Evolutionary conservation across 371 early-diverging fungal species (phyloP), one percentile per base, ranked within the genome.

Genomic region (Mortierella sp.): DNA sequence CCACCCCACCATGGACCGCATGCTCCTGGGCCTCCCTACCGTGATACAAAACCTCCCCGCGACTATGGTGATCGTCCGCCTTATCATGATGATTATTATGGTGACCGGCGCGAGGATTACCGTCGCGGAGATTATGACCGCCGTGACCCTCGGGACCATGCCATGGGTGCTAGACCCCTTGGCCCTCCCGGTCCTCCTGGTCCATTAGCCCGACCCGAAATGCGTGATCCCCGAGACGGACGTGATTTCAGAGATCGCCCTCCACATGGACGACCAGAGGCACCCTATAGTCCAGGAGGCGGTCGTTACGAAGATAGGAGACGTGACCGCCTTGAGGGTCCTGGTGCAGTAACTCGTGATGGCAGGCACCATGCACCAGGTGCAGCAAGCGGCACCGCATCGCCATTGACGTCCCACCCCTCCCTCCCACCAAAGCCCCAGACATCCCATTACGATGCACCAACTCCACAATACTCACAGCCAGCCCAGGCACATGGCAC

Each of bases 121-220:
- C 69, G 72, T 11, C 74, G 83, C n/a, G 68, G 76, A 26, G 83
- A 81, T 23, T 84, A 68, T 63, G 84, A 85, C 51, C 81, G 81
- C 37, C 70, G 75, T n/a, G 81, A 72, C 43, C 81, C 81, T 47
- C 74, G 79, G 12, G 76, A 80, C 21, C 80, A 70, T 30, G 60
- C 56, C 1, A 64, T 70, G 53, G 72, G 67, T 9, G 26, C 46
- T 44, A 67, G 80, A 0, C 30, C 75, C 1, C 71, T 64, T 44
- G 70, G 64, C 11, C 81, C 76, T 26, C 60, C 60, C 2, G 44
- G 44, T 21, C 53, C 53, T 53, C 53, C 53, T 3, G 64, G 21
- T 19, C 66, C 64, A 19, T 58, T 66, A 60, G 66, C 57, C 44
- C 73, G 69, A 11, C 73, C 73, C 45, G 77, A 72, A 37, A 62